These are phyloP conservation scores for Peronospora tabacina DNA, from an alignment of 352 stramenopile species.

Conservation along the genomic window DNA sequence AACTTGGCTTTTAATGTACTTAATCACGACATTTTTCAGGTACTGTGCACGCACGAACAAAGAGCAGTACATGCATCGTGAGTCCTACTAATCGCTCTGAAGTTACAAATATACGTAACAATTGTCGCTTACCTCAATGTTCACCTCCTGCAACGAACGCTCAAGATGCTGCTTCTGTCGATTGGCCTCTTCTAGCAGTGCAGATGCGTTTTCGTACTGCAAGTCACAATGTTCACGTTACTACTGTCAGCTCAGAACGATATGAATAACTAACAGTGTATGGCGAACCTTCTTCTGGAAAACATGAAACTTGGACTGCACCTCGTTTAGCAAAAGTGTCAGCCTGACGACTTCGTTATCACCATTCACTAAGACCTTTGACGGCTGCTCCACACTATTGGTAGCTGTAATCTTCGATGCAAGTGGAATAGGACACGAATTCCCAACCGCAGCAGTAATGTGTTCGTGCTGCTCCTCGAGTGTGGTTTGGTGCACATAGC, in stretches of 20 bases:
- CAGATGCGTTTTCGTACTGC: constrained; percentile 51
- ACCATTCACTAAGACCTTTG: constrained; percentile 20
- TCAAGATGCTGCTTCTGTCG: constrained; percentile 50
- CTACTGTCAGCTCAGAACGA: constrained; percentile 1
- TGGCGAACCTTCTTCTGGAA: constrained; percentile 43
- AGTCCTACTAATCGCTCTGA: background rate
- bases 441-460: constrained; percentile 35
- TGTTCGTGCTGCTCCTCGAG: constrained; percentile 32
- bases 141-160: constrained; percentile 36
- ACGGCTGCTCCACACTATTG: constrained; percentile 15
- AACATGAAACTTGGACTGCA: constrained; percentile 35
- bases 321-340: constrained; percentile 36
- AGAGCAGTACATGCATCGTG: constrained; percentile 2
- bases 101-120: background rate
- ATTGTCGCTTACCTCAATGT: constrained; percentile 46
- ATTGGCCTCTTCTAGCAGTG: constrained; percentile 41
- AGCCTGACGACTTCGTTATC: constrained; percentile 38
- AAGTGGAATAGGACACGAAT: constrained; percentile 40
- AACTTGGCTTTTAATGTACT: constrained; percentile 76
- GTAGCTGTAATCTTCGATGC: constrained; percentile 14
- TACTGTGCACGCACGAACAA: constrained; percentile 40
- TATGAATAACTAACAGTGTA: background rate
- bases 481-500: constrained; percentile 23
- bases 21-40: constrained; percentile 80
- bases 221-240: constrained; percentile 2